These are phyloP conservation scores for Ascochyta rabiei DNA, from an alignment of 2,329 filamentous ascomycete genomes.

Conservation along the genomic window DNA sequence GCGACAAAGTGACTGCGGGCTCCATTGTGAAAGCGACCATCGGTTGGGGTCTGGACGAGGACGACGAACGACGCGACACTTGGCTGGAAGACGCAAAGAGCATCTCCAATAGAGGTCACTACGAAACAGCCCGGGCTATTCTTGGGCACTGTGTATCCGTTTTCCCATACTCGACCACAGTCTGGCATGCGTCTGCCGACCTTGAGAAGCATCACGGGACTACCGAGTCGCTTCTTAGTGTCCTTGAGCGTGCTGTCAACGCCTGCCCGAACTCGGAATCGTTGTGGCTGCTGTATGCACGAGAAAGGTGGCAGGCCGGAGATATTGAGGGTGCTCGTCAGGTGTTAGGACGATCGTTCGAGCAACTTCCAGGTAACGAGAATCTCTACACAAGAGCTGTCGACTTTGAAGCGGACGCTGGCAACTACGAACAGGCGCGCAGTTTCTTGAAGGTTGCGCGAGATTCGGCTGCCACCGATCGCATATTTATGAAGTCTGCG, in stretches of 20 bases:
- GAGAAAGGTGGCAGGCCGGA: slow-evolving; percentile 90
- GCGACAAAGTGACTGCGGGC: slow-evolving; percentile 82
- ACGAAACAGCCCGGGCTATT: slow-evolving; percentile 90
- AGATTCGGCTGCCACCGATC: slow-evolving; percentile 88
- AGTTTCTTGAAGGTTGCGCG: slow-evolving; percentile 82
- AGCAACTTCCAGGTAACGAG: slow-evolving; percentile 94
- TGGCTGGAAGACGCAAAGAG: slow-evolving; percentile 93
- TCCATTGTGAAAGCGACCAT: slow-evolving; percentile 92
- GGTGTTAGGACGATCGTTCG: slow-evolving; percentile 88
- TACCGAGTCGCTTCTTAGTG: slow-evolving; percentile 79
- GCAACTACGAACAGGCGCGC: slow-evolving; percentile 80
- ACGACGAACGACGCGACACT: slow-evolving; percentile 93
- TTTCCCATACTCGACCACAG: slow-evolving; percentile 83
- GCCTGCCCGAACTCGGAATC: slow-evolving; percentile 90
- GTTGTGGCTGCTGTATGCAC: slow-evolving; percentile 93
- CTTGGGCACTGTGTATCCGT: slow-evolving; percentile 89
- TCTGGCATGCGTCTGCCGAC: slow-evolving; percentile 91
- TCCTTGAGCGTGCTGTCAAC: slow-evolving; percentile 92
- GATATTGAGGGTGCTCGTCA: slow-evolving; percentile 85
- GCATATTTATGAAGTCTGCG: slow-evolving; percentile 96
- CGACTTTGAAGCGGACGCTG: slow-evolving; percentile 91
- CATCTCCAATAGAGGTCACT: slow-evolving; percentile 80
- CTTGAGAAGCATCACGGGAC: slow-evolving; percentile 88
- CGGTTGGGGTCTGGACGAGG: slow-evolving; percentile 90
- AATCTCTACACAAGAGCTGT: slow-evolving; percentile 98